These are phyloP conservation scores for Pichia norvegensis DNA, from an alignment of 1,139 yeast species.

Conservation along the genomic window DNA sequence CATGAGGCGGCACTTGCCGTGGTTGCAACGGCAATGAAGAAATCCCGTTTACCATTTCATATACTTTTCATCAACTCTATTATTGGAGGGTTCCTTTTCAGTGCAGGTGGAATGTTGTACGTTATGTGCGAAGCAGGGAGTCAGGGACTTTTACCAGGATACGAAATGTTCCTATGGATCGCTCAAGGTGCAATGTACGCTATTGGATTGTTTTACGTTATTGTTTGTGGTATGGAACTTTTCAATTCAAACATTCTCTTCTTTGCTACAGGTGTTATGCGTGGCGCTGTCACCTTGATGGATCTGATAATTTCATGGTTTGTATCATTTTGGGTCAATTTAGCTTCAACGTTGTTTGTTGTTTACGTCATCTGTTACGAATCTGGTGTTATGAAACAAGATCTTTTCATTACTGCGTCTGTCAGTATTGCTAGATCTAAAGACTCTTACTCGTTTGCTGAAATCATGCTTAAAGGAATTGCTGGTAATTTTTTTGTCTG, in stretches of 20 bases:
- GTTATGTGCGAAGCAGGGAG: constrained; percentile 48
- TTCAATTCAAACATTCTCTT: constrained; percentile 66
- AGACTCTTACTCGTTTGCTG: constrained; percentile 39
- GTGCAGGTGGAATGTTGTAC: constrained; percentile 68
- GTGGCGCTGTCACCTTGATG: constrained; percentile 59
- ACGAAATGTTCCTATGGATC: constrained; percentile 45
- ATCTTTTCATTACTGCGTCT: constrained; percentile 40
- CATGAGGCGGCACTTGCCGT: constrained; percentile 76
- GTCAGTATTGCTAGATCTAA: constrained; percentile 40
- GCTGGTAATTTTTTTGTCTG: constrained; percentile 75
- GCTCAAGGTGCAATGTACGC: constrained; percentile 55
- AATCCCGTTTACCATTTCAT: constrained; percentile 56
- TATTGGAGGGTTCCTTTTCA: constrained; percentile 62
- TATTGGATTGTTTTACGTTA: constrained; percentile 66
- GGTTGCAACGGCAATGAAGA: constrained; percentile 78
- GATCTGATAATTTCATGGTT: constrained; percentile 62
- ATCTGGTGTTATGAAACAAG: constrained; percentile 40
- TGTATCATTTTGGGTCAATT: constrained; percentile 60
- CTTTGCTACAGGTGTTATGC: constrained; percentile 56
- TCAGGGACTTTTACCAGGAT: constrained; percentile 32
- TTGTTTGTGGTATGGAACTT: constrained; percentile 63
- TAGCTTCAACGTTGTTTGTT: constrained; percentile 57
- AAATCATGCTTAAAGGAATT: constrained; percentile 55
- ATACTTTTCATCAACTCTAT: constrained; percentile 53
- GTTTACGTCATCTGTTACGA: constrained; percentile 54